These are phyloP conservation scores for Syncephalastrum racemosum DNA, from an alignment of 371 early-diverging fungal species.

Conservation along the genomic window DNA sequence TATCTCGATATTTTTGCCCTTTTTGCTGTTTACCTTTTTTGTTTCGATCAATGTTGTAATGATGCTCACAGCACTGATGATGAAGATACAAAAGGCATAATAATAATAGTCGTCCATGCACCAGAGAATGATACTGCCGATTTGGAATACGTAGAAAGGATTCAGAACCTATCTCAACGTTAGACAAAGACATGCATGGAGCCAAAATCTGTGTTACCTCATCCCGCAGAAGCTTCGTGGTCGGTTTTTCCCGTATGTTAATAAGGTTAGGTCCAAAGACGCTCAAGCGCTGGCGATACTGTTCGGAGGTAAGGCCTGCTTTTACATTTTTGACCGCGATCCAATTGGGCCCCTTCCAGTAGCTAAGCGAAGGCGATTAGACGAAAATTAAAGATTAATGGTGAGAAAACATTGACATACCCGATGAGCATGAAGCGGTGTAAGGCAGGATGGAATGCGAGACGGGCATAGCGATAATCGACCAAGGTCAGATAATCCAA, in stretches of 20 bases:
- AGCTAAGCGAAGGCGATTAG: constrained; percentile 25
- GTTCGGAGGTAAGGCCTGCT: constrained; percentile 54
- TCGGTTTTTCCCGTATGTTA: constrained; percentile 80
- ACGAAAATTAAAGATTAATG: too few relatives aligned
- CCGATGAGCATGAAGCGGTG: constrained; percentile 71
- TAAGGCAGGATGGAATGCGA: constrained; percentile 80
- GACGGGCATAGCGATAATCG: constrained; percentile 81
- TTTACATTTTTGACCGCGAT: constrained; percentile 45
- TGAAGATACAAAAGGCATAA: constrained; percentile 90
- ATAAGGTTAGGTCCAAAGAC: constrained; percentile 90
- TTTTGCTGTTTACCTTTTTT: constrained; percentile 51
- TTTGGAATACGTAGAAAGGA: constrained; percentile 96
- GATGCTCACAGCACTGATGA: constrained; percentile 80
- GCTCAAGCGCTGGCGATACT: constrained; percentile 56
- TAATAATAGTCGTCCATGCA: constrained; percentile 92
- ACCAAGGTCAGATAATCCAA: constrained; percentile 54
- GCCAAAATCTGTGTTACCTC: constrained; percentile 51
- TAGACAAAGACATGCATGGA: constrained; percentile 7
- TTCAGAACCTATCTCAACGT: constrained; percentile 45
- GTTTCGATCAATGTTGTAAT: constrained; percentile 84
- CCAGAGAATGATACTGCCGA: constrained; percentile 90
- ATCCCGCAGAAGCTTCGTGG: constrained; percentile 73
- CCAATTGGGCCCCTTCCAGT: constrained; percentile 81
- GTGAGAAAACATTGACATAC: constrained; percentile 20
- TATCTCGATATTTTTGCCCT: background rate